Conservation (phyloP, 2,329 filamentous ascomycete genomes). For the Magnaporthiopsis rhizophila region DNA sequence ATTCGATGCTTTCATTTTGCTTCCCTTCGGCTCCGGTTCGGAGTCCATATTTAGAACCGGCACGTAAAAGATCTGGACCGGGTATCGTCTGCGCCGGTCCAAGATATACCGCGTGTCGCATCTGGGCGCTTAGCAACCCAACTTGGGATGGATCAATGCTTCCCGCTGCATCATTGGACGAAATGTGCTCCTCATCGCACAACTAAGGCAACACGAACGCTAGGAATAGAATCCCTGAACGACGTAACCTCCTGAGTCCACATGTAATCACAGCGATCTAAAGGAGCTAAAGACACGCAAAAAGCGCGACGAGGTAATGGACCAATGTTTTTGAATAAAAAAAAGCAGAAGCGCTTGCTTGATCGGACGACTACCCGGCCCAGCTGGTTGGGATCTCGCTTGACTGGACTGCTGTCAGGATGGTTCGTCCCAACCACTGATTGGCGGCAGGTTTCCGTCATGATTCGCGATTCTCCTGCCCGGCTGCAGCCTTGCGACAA, state of each 20-base stretch:
- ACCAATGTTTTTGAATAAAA: background rate
- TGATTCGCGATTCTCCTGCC: background rate
- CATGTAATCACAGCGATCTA: background rate
- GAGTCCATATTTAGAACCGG: background rate
- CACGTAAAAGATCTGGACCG: background rate
- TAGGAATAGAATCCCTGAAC: background rate
- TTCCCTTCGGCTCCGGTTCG: background rate
- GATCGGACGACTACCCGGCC: background rate
- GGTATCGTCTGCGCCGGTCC: background rate
- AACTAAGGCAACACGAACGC: background rate
- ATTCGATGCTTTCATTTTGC: background rate
- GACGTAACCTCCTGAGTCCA: background rate
- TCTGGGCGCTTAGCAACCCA: too few relatives aligned
- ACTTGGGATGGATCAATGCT: too few relatives aligned
- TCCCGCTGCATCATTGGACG: background rate
- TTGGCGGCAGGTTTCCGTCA: background rate
- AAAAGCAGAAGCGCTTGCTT: background rate
- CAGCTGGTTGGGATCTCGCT: background rate
- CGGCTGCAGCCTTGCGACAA: background rate
- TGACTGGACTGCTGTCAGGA: background rate
- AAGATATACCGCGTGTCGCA: too few relatives aligned
- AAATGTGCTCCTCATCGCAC: background rate
- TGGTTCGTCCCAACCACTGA: background rate
- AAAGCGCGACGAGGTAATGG: background rate
- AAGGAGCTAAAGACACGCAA: background rate